A percentile compares a stretch with the other conserved stretches of the same genome.
Conservation (phyloP, 192 early-diverging fungal genomes). For the Dissophora ornata region DNA sequence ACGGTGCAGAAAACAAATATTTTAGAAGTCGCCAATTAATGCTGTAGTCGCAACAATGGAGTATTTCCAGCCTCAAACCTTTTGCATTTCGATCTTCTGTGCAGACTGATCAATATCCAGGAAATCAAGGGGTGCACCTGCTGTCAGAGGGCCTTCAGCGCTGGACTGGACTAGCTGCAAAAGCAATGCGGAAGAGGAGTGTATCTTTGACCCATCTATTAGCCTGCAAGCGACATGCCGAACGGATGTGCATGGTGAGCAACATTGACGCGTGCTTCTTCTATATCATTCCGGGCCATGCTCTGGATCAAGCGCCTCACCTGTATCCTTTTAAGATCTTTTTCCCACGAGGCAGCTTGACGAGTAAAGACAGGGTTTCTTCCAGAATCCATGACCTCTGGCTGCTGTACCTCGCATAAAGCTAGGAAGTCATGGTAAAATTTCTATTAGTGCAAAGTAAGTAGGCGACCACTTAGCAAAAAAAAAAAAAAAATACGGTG, state of each 20-base stretch:
- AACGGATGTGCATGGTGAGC: neutral
- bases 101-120: constrained; percentile 4
- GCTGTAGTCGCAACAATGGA: neutral
- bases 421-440: neutral
- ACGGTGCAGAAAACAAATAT: neutral
- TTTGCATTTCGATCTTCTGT: constrained; percentile 26
- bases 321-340: constrained; percentile 63
- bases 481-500: neutral
- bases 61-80: constrained; percentile 19
- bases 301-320: no score
- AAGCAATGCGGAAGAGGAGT: constrained; percentile 42
- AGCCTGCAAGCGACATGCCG: constrained; percentile 8
- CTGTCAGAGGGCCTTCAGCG: constrained; percentile 1
- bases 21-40: neutral
- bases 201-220: constrained; percentile 39
- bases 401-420: constrained; percentile 63
- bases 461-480: neutral
- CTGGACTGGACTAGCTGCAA: constrained; percentile 44
- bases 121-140: neutral
- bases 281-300: no score
- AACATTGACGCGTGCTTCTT: no score
- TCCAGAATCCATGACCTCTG: constrained; percentile 88
- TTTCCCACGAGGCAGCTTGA: constrained; percentile 73
- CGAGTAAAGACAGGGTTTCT: constrained; percentile 82
- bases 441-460: neutral